A percentile compares a stretch with the other conserved stretches of the same genome.
These are phyloP conservation scores for Suhomyces sp. DNA, from an alignment of 805 yeast species.

Conservation along the genomic window DNA sequence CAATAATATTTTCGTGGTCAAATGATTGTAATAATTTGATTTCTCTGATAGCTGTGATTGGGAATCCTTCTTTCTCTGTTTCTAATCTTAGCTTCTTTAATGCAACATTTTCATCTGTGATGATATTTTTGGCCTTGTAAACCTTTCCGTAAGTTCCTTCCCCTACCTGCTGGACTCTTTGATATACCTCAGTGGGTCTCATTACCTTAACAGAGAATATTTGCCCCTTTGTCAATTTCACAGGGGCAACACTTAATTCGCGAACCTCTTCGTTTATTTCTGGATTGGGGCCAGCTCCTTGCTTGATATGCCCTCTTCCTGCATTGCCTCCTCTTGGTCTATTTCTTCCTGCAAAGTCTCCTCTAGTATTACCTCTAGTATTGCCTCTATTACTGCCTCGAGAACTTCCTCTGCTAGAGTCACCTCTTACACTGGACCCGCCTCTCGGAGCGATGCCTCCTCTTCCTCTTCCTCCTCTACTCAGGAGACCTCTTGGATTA, in stretches of 20 bases:
- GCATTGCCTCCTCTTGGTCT: not conserved
- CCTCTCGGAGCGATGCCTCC: conserved; percentile 1
- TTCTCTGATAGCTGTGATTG: conserved; percentile 93
- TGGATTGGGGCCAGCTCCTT: not conserved
- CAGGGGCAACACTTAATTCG: conserved; percentile 6
- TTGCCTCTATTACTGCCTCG: conserved; percentile 4
- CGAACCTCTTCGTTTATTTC: conserved; percentile 1
- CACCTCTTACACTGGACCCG: conserved; percentile 1
- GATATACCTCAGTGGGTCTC: conserved; percentile 48
- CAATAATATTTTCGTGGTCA: conserved; percentile 78
- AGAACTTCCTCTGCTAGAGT: conserved; percentile 10
- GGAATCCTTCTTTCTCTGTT: conserved; percentile 90
- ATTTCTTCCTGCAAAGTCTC: not conserved
- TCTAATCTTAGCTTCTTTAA: conserved; percentile 82
- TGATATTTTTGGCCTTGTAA: conserved; percentile 74
- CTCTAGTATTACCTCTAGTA: conserved; percentile 1
- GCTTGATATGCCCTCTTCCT: not conserved
- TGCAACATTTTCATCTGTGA: conserved; percentile 77
- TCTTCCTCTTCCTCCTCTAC: not conserved
- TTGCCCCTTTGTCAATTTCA: conserved; percentile 18
- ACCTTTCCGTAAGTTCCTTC: conserved; percentile 99
- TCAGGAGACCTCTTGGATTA: not conserved
- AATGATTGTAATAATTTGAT: conserved; percentile 80
- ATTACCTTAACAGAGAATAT: conserved; percentile 31
- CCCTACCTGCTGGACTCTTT: conserved; percentile 87